A percentile compares a stretch with the other conserved stretches of the same genome.
These are phyloP conservation scores for Excoecaria agallocha DNA, from an alignment of 345 rosid genomes.

Conservation along the genomic window DNA sequence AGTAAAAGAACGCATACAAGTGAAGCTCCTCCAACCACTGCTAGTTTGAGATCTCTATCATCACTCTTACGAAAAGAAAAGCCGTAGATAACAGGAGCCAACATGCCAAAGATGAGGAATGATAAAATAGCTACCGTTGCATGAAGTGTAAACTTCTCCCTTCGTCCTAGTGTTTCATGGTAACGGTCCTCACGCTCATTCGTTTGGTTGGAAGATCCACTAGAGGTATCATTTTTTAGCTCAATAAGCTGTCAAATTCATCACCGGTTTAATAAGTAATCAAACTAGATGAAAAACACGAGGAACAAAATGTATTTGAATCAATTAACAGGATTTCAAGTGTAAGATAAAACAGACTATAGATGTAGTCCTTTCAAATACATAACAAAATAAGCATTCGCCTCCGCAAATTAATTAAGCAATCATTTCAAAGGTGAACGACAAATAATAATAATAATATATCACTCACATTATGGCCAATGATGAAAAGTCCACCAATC, in stretches of 20 bases:
- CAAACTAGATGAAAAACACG: too few relatives aligned
- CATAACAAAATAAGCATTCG: background rate
- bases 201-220: constrained; percentile 21
- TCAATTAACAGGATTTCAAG: background rate
- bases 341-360: background rate
- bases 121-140: constrained; percentile 51
- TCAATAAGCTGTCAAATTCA: constrained; percentile 57
- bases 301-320: background rate
- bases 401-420: too few relatives aligned
- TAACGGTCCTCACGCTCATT: constrained; percentile 47
- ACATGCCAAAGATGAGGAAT: constrained; percentile 50
- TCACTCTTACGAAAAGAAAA: constrained; percentile 52
- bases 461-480: constrained; percentile 59
- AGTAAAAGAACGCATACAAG: constrained; percentile 59
- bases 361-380: background rate
- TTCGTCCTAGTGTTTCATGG: constrained; percentile 51
- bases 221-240: constrained; percentile 36
- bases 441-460: background rate
- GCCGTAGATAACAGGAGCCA: constrained; percentile 61
- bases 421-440: background rate
- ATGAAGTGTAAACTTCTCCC: constrained; percentile 52
- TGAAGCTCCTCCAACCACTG: constrained; percentile 53
- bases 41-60: constrained; percentile 55
- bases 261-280: background rate
- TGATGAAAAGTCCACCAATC: constrained; percentile 65